Evolutionary conservation across 352 stramenopile genomes (phyloP), one percentile per base, ranked within the genome.

Genomic region (Phytophthora cryptogea): DNA sequence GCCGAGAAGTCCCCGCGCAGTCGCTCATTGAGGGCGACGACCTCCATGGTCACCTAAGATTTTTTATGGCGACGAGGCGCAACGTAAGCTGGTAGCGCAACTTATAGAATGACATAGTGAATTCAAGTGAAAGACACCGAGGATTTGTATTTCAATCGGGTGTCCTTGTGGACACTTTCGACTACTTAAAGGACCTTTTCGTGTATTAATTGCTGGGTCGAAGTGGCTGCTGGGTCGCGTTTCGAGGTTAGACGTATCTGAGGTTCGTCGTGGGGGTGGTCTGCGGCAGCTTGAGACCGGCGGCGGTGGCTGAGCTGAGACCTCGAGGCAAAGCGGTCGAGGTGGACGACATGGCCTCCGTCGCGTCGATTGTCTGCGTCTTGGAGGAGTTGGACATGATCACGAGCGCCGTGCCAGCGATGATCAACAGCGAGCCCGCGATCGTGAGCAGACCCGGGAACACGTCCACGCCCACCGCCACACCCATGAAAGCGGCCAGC

Each of bases 331-430:
- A 58, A 32, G 66, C 52, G 5, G 76, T 74, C 0, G 74, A 78
- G 0, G 79, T 76, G 9, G 61, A 56, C 14, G 78, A 74, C 68
- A 96, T 89, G 41, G 84, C 86, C 8, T 76, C 59, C 8, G 89
- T 95, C 5, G 85, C 89, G 67, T 97, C 80, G 53, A 95, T 92
- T n/a, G 80, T 79, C 51, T 96, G 85, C 8, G 71, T 91, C 62
- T 80, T 86, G 32, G 72, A 88, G 16, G 78, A 74, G 60, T 91
- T 88, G 7, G 87, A 88, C 14, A 83, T 72, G 52, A 95, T 75
- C 35, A 95, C 86, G 26, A 93, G 63, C 27, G 72, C 64, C 26
- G 80, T 93, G 13, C 83, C 86, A n/a, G 72, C 45, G 32, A 89
- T 81, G 41, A 93, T 89, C 17, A 92, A 50, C 27, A 83, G 49